These are phyloP conservation scores for Diplodia sapinea DNA, from an alignment of 2,329 filamentous ascomycete species.

Conservation along the genomic window DNA sequence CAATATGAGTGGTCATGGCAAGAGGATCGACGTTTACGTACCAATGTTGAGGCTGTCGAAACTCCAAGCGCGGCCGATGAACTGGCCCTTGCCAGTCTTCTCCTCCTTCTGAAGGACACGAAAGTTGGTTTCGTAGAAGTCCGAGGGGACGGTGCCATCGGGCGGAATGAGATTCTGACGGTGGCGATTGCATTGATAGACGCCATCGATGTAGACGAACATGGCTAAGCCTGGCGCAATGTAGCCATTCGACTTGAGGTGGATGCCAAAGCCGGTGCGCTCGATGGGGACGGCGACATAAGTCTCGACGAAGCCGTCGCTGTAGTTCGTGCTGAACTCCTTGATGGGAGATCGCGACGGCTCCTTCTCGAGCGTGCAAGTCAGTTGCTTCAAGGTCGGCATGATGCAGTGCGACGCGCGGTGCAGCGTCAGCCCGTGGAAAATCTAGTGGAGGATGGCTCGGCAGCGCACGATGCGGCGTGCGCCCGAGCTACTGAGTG, in stretches of 20 bases:
- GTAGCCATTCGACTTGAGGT: conserved; percentile 56
- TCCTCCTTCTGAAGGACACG: conserved; percentile 61
- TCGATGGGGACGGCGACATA: conserved; percentile 58
- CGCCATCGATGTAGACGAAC: conserved; percentile 63
- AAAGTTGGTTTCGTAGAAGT: conserved; percentile 53
- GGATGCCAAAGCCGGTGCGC: conserved; percentile 55
- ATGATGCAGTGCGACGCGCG: conserved; percentile 43
- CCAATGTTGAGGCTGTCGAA: conserved; percentile 58
- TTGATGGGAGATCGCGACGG: conserved; percentile 51
- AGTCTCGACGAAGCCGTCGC: conserved; percentile 59
- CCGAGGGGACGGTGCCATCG: conserved; percentile 31
- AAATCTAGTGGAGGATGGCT: not conserved
- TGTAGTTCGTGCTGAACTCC: conserved; percentile 58
- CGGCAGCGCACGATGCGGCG: not conserved
- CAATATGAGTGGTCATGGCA: not conserved
- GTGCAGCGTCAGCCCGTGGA: not conserved
- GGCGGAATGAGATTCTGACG: conserved; percentile 50
- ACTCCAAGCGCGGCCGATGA: conserved; percentile 59
- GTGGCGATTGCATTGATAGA: conserved; percentile 64
- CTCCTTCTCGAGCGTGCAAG: conserved; percentile 58
- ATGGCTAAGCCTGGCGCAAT: conserved; percentile 61
- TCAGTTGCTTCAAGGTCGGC: conserved; percentile 61
- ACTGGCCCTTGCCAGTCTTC: conserved; percentile 51
- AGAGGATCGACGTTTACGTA: conserved; percentile 38
- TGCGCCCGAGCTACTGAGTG: not conserved